Evolutionary conservation across 1,139 yeast species (phyloP).

Genomic region (Scheffersomyces lignicola): DNA sequence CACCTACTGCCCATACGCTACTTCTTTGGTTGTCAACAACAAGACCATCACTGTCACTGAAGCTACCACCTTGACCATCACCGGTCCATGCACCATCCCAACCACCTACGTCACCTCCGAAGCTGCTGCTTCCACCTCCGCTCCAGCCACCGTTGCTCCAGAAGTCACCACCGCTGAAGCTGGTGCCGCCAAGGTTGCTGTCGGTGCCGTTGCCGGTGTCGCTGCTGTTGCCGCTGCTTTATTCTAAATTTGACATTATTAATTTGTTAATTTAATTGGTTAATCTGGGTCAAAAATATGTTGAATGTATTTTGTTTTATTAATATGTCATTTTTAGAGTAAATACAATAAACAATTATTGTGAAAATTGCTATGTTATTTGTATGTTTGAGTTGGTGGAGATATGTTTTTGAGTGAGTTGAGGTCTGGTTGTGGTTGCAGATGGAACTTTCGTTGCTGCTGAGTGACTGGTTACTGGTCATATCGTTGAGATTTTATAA

Average conservation of each 20-base stretch:
- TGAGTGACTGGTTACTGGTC: too few relatives aligned
- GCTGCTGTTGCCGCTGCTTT: constrained; percentile 54
- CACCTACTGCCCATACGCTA: constrained; percentile 48
- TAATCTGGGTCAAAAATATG: neutral
- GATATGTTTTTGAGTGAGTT: too few relatives aligned
- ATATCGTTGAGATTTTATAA: too few relatives aligned
- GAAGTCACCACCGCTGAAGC: constrained; percentile 20
- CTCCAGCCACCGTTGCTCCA: constrained; percentile 14
- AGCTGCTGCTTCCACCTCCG: constrained; percentile 16
- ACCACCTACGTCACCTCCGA: constrained; percentile 38
- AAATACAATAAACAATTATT: too few relatives aligned
- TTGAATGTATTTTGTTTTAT: neutral
- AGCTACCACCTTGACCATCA: constrained; percentile 47
- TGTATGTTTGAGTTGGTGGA: too few relatives aligned
- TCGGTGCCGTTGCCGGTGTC: constrained; percentile 50
- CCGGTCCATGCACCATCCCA: constrained; percentile 50
- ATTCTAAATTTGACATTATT: constrained; percentile 25
- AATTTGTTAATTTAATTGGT: neutral
- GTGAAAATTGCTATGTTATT: too few relatives aligned
- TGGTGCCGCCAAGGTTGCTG: constrained; percentile 42
- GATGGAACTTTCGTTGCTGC: too few relatives aligned
- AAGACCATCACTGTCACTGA: constrained; percentile 47
- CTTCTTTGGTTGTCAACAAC: constrained; percentile 44
- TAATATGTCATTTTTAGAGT: constrained; percentile 2
- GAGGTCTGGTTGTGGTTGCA: too few relatives aligned